phyloP scores from a whole-genome alignment of 148 eudicot genomes.

The Rhododendron molle region DNA sequence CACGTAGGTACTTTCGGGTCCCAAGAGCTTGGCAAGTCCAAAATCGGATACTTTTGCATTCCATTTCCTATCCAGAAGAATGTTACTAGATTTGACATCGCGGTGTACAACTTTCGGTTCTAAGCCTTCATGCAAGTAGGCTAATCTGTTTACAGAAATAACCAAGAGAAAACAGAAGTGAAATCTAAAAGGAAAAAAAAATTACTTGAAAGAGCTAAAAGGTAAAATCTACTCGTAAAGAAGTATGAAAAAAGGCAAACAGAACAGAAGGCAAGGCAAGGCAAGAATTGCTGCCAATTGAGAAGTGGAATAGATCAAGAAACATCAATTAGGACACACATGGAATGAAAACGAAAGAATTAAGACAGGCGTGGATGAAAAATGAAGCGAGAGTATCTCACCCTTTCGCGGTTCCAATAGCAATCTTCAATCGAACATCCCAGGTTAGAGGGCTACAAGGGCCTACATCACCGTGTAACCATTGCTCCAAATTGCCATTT shows the following conservation, averaged over 20 bases:
- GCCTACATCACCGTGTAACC: conserved; percentile 92
- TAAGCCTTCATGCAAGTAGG: conserved; percentile 91
- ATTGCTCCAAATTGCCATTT: conserved; percentile 93
- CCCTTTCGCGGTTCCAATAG: conserved; percentile 96
- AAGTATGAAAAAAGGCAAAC: background rate
- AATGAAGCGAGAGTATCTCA: conserved; percentile 21
- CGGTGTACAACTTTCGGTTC: conserved; percentile 99
- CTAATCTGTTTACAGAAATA: conserved; percentile 43
- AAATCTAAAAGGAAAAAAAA: background rate
- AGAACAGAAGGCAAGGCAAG: background rate
- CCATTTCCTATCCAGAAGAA: conserved; percentile 82
- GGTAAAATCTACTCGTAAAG: background rate
- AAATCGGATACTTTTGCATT: conserved; percentile 91
- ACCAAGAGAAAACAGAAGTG: background rate
- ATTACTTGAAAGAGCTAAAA: background rate
- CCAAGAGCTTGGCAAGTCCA: conserved; percentile 91
- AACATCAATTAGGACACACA: background rate
- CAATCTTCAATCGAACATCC: conserved; percentile 79
- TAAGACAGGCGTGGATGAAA: background rate
- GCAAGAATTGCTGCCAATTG: background rate
- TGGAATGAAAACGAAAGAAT: background rate
- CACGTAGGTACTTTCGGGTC: conserved; percentile 83
- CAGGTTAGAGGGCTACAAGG: conserved; percentile 75
- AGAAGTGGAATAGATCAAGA: background rate
- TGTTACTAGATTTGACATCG: conserved; percentile 93